Conservation (phyloP, 2,329 filamentous ascomycete genomes). For the Cercospora sp. region DNA sequence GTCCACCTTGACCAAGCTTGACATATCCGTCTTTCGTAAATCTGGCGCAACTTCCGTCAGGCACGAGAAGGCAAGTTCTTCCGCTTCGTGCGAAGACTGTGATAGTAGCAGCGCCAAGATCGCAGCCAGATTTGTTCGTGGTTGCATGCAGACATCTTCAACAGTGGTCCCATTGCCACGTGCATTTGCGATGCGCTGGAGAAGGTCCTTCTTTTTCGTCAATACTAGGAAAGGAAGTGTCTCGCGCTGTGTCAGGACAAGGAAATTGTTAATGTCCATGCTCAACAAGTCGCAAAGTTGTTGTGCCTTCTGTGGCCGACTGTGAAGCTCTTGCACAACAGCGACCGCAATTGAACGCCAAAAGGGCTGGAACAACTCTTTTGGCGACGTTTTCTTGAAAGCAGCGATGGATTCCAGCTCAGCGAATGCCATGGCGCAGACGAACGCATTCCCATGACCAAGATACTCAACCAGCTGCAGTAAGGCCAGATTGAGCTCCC, state of each 20-base stretch:
- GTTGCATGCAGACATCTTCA: constrained; percentile 63
- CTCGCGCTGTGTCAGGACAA: constrained; percentile 73
- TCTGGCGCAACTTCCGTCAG: constrained; percentile 68
- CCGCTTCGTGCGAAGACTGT: constrained; percentile 63
- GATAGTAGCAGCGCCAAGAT: constrained; percentile 60
- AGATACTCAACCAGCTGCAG: constrained; percentile 83
- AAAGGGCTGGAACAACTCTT: constrained; percentile 72
- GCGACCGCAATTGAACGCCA: constrained; percentile 83
- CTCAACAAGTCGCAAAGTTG: constrained; percentile 78
- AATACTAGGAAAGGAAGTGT: constrained; percentile 86
- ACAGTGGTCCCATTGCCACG: constrained; percentile 53
- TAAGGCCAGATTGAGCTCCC: constrained; percentile 83
- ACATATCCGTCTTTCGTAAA: constrained; percentile 66
- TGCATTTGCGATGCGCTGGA: constrained; percentile 77
- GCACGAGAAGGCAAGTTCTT: constrained; percentile 66
- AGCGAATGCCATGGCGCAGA: constrained; percentile 79
- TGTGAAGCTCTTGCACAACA: constrained; percentile 77
- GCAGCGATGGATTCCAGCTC: constrained; percentile 76
- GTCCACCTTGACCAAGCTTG: constrained; percentile 70
- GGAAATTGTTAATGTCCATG: constrained; percentile 71
- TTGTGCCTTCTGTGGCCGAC: constrained; percentile 77
- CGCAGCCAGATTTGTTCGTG: constrained; percentile 56
- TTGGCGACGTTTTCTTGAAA: constrained; percentile 57
- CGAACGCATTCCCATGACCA: constrained; percentile 75
- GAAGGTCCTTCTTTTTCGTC: constrained; percentile 71